Percentiles rank a stretch among this genome's conserved stretches.
phyloP scores from a whole-genome alignment of 108 stramenopile genomes.

The Bacterosira constricta region DNA sequence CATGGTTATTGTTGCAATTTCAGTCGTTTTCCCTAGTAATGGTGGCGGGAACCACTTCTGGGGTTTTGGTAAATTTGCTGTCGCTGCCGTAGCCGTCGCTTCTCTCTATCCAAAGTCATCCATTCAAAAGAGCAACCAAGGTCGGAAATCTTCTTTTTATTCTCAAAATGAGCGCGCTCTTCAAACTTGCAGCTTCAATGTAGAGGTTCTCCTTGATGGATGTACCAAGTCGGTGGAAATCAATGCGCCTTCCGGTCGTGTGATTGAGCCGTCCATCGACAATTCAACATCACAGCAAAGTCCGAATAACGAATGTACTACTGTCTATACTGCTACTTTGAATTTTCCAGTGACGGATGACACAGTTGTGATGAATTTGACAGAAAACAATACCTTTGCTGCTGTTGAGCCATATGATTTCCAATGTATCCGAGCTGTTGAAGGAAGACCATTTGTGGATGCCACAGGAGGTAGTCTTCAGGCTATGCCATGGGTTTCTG shows the following conservation, averaged over 20 bases:
- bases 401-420: slow-evolving; percentile 1
- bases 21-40: slow-evolving; percentile 2
- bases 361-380: slow-evolving; percentile 1
- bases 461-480: slow-evolving; percentile 37
- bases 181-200: slow-evolving; percentile 43
- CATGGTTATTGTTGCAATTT: neutral
- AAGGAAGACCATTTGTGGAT: slow-evolving; percentile 64
- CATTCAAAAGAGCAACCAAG: neutral
- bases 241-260: slow-evolving; percentile 35
- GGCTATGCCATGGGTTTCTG: slow-evolving; percentile 26
- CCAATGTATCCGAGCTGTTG: slow-evolving; percentile 26
- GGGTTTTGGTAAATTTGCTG: slow-evolving; percentile 13
- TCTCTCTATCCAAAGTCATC: slow-evolving; percentile 1
- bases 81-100: slow-evolving; percentile 21
- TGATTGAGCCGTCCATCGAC: slow-evolving; percentile 20
- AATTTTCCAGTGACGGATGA: slow-evolving; percentile 11
- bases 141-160: neutral
- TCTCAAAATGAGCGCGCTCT: slow-evolving; percentile 3
- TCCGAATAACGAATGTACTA: slow-evolving; percentile 9
- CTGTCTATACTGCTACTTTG: slow-evolving; percentile 24
- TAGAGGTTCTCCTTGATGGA: slow-evolving; percentile 45
- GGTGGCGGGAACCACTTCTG: neutral
- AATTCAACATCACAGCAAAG: slow-evolving; percentile 12
- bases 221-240: slow-evolving; percentile 27
- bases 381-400: slow-evolving; percentile 12